Evolutionary conservation across 805 yeast species (phyloP), one percentile per base, ranked within the genome.

Genomic region (Kodamaea kakaduensis): DNA sequence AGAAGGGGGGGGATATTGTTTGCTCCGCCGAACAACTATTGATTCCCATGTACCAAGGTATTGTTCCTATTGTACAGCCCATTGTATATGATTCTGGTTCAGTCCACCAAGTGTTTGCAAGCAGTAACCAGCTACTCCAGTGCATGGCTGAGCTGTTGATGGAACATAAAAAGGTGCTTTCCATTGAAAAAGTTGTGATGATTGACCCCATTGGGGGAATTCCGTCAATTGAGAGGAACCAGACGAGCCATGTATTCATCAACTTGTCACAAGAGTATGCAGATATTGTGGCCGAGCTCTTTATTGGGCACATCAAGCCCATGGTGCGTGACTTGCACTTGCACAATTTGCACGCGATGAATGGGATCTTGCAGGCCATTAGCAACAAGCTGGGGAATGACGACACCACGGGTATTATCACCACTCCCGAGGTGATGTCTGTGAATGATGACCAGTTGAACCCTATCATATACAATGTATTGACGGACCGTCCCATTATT

Each of bases 401-500:
- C 36, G 76, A 60, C 17, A 48, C 89, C 1, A 79, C 95, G 0
- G 98, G 96, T 0, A 64, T 93, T 3, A 83, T 93, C 21, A 90
- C 97, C 0, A 86, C 97, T 0, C 84, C 95, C 0, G 58, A 67
- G 7, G 77, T 86, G 15, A 90, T 95, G 17, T 77, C 84, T 2
- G 46, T 64, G 23, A 65, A 62, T 34, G 57, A 54, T 39, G 71
- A 67, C 44, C 71, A 73, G 32, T 64, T 80, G 41, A 93, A 93
- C 54, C 98, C 99, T 1, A 73, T 93, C 26, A 77, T 93, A 10
- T 86, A 89, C 58, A 93, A 93, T 53, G 73, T 93, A 10, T 67
- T 93, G 24, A 93, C 99, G 0, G 97, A 93, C 54, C 67, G 97
- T 34, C 87, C 97, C 1, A 71, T 86, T 7, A 80, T 90, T 14